Conservation (phyloP, 73 alveolate genomes). For the Tetrahymena borealis region DNA sequence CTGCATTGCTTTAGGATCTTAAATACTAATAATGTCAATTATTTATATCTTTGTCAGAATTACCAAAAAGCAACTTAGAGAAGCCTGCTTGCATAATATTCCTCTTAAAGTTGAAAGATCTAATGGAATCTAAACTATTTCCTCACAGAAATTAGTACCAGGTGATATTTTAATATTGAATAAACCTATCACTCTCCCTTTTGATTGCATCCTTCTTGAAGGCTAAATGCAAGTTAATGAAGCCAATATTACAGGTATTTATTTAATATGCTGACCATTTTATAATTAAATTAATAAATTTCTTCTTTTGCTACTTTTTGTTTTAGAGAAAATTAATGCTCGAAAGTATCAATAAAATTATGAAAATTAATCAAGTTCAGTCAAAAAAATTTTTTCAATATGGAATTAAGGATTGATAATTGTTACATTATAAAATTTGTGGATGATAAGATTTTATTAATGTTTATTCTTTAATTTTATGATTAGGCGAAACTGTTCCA, state of each 20-base stretch:
- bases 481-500: not conserved
- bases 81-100: not conserved
- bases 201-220: not conserved
- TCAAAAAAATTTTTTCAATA: no score
- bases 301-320: no score
- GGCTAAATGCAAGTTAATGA: not conserved
- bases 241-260: not conserved
- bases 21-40: not conserved
- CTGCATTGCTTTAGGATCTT: not conserved
- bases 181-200: not conserved
- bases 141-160: not conserved
- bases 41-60: not conserved
- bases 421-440: no score
- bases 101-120: not conserved
- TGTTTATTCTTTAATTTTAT: not conserved
- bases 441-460: not conserved
- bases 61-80: not conserved
- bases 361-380: no score
- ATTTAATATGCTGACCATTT: no score
- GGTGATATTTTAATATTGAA: not conserved
- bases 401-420: no score
- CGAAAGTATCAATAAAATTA: no score
- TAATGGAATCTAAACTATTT: not conserved
- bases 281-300: no score
- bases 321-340: no score